These are phyloP conservation scores for Xylaria sp. DNA, from an alignment of 495 filamentous ascomycete species.

Conservation along the genomic window DNA sequence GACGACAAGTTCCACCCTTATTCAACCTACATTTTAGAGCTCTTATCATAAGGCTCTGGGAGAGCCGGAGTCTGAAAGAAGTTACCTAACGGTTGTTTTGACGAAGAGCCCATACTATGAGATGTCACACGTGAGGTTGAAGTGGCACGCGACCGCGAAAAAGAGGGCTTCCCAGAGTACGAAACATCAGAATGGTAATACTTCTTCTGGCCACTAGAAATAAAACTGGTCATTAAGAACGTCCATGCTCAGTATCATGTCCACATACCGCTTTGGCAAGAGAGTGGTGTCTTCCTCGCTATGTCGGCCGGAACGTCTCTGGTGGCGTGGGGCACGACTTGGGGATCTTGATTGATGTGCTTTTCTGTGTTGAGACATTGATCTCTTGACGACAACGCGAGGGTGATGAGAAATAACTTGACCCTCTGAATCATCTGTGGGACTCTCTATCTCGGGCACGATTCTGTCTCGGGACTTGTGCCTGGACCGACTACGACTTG, in stretches of 20 bases:
- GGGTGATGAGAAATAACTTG: conserved; percentile 34
- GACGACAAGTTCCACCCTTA: neutral
- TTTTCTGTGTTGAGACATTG: conserved; percentile 32
- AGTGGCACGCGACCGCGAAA: conserved; percentile 46
- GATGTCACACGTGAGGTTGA: conserved; percentile 46
- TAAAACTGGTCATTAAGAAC: conserved; percentile 3
- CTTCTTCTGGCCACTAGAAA: conserved; percentile 34
- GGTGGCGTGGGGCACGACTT: conserved; percentile 34
- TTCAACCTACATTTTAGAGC: conserved; percentile 44
- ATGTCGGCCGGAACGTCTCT: conserved; percentile 32
- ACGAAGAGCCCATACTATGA: conserved; percentile 49
- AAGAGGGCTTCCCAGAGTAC: conserved; percentile 35
- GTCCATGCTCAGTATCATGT: neutral
- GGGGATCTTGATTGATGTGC: conserved; percentile 33
- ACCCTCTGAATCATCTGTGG: conserved; percentile 41
- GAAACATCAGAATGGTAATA: conserved; percentile 49
- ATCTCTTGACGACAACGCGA: conserved; percentile 35
- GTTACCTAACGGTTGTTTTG: conserved; percentile 44
- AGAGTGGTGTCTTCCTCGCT: conserved; percentile 45
- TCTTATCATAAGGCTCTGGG: conserved; percentile 38
- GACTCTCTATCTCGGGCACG: conserved; percentile 37
- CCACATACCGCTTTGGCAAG: conserved; percentile 47
- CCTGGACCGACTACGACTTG: conserved; percentile 34
- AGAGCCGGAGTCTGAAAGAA: conserved; percentile 42
- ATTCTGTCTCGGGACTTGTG: conserved; percentile 32